Percentiles rank a stretch among this genome's conserved stretches.
Conservation (phyloP, 768 basidiomycete species). For the Lentinula sp. region DNA sequence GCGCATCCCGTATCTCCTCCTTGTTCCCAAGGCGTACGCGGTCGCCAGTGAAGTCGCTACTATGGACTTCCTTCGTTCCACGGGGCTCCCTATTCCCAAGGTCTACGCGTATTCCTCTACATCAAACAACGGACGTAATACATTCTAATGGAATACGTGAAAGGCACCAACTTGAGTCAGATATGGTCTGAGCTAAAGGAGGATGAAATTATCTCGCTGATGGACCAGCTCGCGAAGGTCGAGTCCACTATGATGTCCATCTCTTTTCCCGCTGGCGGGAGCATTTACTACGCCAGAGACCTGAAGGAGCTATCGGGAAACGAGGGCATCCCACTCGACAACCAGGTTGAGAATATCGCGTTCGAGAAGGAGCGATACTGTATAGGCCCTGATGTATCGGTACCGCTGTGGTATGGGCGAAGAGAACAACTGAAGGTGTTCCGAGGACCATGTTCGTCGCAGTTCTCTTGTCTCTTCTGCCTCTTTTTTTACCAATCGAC, state of each 20-base stretch:
- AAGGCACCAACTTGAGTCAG: slow-evolving; percentile 26
- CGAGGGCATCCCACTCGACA: slow-evolving; percentile 20
- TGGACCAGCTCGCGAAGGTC: slow-evolving; percentile 29
- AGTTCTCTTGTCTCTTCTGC: slow-evolving; percentile 11
- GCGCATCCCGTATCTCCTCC: slow-evolving; percentile 25
- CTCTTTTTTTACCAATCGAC: slow-evolving; percentile 8
- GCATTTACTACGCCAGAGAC: slow-evolving; percentile 33
- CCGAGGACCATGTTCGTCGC: slow-evolving; percentile 20
- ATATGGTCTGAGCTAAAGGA: slow-evolving; percentile 25
- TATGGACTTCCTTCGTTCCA: slow-evolving; percentile 24
- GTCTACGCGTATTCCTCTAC: slow-evolving; percentile 23
- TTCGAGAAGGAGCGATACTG: slow-evolving; percentile 18
- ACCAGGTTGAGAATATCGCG: too few relatives aligned
- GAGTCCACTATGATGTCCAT: slow-evolving; percentile 36
- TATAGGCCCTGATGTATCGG: slow-evolving; percentile 21
- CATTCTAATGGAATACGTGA: slow-evolving; percentile 29
- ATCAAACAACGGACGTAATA: slow-evolving; percentile 24
- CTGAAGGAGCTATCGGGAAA: slow-evolving; percentile 25
- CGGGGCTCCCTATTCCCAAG: slow-evolving; percentile 22
- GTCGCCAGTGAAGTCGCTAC: slow-evolving; percentile 32
- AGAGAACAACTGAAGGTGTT: slow-evolving; percentile 13
- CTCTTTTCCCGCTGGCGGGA: slow-evolving; percentile 36
- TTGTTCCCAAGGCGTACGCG: slow-evolving; percentile 18
- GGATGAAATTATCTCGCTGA: slow-evolving; percentile 24
- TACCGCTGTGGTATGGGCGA: slow-evolving; percentile 20